Base-by-base conservation (phyloP, 805 yeast species). In the Yamadazyma nakazawae region DNA sequence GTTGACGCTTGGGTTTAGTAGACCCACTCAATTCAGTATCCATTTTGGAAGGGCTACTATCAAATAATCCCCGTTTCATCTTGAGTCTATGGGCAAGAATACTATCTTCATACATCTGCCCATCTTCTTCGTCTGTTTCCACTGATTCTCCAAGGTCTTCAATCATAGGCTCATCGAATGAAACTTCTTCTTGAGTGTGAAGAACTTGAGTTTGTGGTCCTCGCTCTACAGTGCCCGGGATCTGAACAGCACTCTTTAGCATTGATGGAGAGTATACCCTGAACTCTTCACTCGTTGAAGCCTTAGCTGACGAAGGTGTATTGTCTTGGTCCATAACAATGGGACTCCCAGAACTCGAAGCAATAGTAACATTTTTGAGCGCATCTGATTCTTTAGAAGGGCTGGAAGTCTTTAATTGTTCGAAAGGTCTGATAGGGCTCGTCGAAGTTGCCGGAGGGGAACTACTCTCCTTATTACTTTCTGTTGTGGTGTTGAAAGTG, bases 151-250 rank as follows among this genome's bases (percentile, higher is more conserved):
- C 47, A 2, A 26, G 17, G 11, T 21, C 40, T n/a, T 45, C 51
- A 13, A 40, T 34, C n/a, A 18, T 14, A 17, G 26, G 34, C 16
- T 32, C 42, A 10, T 34, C 17, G 2, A 26, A 24, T 2, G 28
- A 11, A 14, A 17, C 14, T 18, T 42, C 49, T 42, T 62, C 67
- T 45, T 61, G 64, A 8, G 66, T 60, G 44, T 60, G 60, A 1
- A 52, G 18, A 1, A 71, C 76, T 47, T 71, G 74, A 5, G 53
- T 52, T 7, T 65, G 56, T n/a, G 68, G 52, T 18, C 64, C 52
- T 28, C 45, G 47, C 40, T 60, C 60, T 2, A 48, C 52, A 1
- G 63, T 58, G 18, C 55, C 56, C 10, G 63, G 62, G 13, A 58
- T 59, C 44, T 57, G 58, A 2, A 59, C 49, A 2, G 45, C 43